phyloP scores from a whole-genome alignment of 768 basidiomycete genomes.

The Tylopilus balloui region DNA sequence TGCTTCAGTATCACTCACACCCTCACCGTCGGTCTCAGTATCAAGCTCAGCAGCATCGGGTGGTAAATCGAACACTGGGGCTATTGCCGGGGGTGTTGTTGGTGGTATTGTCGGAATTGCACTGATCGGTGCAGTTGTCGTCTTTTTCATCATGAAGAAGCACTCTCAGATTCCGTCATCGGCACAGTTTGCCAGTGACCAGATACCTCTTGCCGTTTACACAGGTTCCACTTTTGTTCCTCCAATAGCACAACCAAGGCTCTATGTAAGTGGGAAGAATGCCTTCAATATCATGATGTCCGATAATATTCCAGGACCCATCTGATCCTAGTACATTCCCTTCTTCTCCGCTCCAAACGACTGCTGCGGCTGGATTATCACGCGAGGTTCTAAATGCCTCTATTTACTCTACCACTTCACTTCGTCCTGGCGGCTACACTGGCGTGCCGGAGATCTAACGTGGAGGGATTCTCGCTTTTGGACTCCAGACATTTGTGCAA shows the following conservation, averaged over 20 bases:
- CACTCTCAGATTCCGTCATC: conserved; percentile 23
- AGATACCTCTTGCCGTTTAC: conserved; percentile 1
- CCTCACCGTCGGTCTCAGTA: conserved; percentile 9
- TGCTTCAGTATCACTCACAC: conserved; percentile 15
- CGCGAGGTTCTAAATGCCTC: conserved; percentile 4
- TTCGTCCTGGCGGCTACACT: conserved; percentile 20
- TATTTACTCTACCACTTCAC: conserved; percentile 9
- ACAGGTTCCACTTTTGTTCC: conserved; percentile 9
- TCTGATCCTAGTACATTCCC: conserved; percentile 38
- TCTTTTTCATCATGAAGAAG: conserved; percentile 38
- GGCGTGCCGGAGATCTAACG: conserved; percentile 26
- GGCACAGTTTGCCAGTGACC: conserved; percentile 5
- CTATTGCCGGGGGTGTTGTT: conserved; percentile 60
- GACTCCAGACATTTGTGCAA: background rate
- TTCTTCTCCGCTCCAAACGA: conserved; percentile 19
- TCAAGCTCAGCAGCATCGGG: conserved; percentile 4
- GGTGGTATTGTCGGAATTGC: conserved; percentile 57
- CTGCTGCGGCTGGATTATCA: conserved; percentile 5
- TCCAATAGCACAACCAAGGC: conserved; percentile 21
- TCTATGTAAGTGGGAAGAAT: conserved; percentile 27
- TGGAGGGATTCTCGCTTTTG: background rate
- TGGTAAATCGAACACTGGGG: conserved; percentile 39
- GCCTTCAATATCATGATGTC: background rate
- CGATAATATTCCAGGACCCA: conserved; percentile 27
- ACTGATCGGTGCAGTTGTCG: conserved; percentile 34